Evolutionary conservation across 2,329 filamentous ascomycete species (phyloP).

Genomic region (Aspergillus fructus): DNA sequence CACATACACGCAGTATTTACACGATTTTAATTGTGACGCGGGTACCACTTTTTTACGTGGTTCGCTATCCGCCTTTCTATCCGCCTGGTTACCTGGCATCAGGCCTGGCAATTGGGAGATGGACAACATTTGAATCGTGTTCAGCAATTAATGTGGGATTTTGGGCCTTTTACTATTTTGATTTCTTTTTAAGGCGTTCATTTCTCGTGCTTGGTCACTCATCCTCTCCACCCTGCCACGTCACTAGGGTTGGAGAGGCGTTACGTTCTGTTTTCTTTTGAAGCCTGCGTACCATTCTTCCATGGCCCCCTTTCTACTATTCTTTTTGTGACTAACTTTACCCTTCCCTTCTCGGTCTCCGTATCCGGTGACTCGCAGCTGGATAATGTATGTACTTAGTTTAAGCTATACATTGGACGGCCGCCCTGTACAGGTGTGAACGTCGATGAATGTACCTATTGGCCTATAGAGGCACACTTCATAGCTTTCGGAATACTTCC

Average conservation of each 20-base stretch:
- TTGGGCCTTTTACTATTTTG: slow-evolving; percentile 12
- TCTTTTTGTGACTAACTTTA: slow-evolving; percentile 18
- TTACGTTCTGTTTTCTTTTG: slow-evolving; percentile 24
- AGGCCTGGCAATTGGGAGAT: slow-evolving; percentile 5
- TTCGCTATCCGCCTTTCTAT: neutral
- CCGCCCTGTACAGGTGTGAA: slow-evolving; percentile 9
- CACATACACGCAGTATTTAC: slow-evolving; percentile 29
- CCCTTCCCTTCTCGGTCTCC: slow-evolving; percentile 24
- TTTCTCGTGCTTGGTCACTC: slow-evolving; percentile 29
- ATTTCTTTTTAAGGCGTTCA: slow-evolving; percentile 26
- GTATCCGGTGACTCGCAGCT: slow-evolving; percentile 31
- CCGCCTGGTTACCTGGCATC: slow-evolving; percentile 6
- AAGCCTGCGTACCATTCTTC: slow-evolving; percentile 18
- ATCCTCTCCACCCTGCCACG: slow-evolving; percentile 38
- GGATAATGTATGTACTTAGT: slow-evolving; percentile 42
- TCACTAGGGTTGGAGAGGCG: slow-evolving; percentile 39
- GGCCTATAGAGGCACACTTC: neutral
- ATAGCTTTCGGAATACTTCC: neutral
- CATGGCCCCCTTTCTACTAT: slow-evolving; percentile 15
- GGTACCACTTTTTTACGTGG: neutral
- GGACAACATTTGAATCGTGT: slow-evolving; percentile 22
- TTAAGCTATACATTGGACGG: slow-evolving; percentile 20
- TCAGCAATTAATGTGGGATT: slow-evolving; percentile 30
- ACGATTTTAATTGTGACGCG: slow-evolving; percentile 16
- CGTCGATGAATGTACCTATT: slow-evolving; percentile 16